Base-by-base conservation (phyloP, 495 filamentous ascomycete genomes). In the Mytilinidion resinicola region DNA sequence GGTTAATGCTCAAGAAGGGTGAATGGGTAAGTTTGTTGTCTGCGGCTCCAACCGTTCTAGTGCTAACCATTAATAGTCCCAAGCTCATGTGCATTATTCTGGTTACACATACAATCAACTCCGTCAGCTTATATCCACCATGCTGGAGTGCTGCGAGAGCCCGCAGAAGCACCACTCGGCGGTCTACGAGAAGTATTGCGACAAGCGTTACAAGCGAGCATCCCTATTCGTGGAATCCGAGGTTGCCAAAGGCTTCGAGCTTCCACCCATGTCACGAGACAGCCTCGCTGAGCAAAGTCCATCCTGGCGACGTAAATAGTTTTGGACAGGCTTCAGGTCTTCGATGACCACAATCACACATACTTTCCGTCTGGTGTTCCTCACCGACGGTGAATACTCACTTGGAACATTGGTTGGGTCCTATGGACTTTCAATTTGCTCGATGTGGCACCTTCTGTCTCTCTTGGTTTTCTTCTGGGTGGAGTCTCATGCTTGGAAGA, bases 131-230 rank as follows among this genome's bases (percentile, higher is more conserved):
- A 74, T 96, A 49, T 72, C 77, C 5, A 82, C 84, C 70, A 85
- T 97, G 53, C 70, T 89, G 35, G 90, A 96, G 61, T 96, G 92
- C 74, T 96, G 90, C 69, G 85, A 88, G 60, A 82, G 85, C 60
- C 87, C 88, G 6, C 77, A 75, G 61, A 85, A 82, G 64, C 93
- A 98, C 65, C 93, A 97, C 70, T 64, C 72, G 5, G 88, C 90
- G 19, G 85, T 98, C 58, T 97, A 80, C 64, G 89, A 96, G 17
- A 98, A 98, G 73, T 98, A 95, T 72, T 77, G 82, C 7, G 86
- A 90, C 67, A 86, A 81, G 54, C 83, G 87, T 35, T 96, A 86
- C 76, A 91, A 91, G 76, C 77, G 83, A 25, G 87, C 87, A 3
- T 87, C 91, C n/a, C 65, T 81, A 15, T 95, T 84, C 60, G 91